These are phyloP conservation scores for Rhizopogon vulgaris DNA, from an alignment of 768 basidiomycete genomes.

Conservation along the genomic window DNA sequence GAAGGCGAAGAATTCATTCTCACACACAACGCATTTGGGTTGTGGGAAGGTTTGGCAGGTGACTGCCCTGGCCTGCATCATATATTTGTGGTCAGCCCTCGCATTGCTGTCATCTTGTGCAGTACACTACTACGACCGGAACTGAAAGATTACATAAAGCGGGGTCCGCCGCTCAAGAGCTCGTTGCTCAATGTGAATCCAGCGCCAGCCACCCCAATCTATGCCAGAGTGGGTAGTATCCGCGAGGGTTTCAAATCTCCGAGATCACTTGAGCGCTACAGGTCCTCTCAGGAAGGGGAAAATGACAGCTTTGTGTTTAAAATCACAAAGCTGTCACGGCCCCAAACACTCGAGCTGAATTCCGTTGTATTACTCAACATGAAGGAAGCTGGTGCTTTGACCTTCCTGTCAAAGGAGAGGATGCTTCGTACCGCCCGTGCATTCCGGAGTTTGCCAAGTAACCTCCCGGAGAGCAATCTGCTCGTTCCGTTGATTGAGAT, in stretches of 20 bases:
- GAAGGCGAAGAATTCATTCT: conserved; percentile 28
- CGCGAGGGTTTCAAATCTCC: not conserved
- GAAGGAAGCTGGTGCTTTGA: not conserved
- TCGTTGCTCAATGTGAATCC: not conserved
- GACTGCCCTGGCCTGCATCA: conserved; percentile 18
- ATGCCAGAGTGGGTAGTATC: not conserved
- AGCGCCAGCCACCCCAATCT: not conserved
- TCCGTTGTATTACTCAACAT: conserved; percentile 2
- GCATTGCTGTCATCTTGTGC: conserved; percentile 25
- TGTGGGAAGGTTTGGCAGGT: conserved; percentile 27
- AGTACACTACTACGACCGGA: conserved; percentile 10
- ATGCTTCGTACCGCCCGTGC: conserved; percentile 3
- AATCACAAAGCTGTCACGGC: conserved; percentile 20
- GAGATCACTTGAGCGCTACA: not conserved
- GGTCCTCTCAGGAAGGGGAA: not conserved
- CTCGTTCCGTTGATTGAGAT: not conserved
- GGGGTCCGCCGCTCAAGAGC: not conserved
- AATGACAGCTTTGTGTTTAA: conserved; percentile 23
- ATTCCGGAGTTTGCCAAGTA: not conserved
- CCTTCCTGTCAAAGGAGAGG: conserved; percentile 1
- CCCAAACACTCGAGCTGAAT: conserved; percentile 4
- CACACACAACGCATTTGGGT: conserved; percentile 24
- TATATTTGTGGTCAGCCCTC: conserved; percentile 31
- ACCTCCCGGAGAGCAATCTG: not conserved
- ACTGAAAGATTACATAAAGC: no score